Conservation (phyloP, 2,329 filamentous ascomycete genomes). For the Diaporthe sp. region DNA sequence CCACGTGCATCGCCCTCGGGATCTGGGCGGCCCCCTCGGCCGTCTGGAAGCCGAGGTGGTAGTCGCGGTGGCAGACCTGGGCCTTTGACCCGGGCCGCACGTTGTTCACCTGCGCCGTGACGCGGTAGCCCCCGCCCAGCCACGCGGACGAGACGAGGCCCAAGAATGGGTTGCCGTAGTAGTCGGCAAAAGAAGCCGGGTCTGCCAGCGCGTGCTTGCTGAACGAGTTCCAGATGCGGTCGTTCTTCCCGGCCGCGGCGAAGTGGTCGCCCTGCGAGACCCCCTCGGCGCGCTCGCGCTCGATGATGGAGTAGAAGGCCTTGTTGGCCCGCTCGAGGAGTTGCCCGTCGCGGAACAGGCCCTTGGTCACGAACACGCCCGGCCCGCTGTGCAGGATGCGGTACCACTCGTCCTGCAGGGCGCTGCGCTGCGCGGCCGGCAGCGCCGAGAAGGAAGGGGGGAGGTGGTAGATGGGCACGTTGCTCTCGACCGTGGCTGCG, state of each 20-base stretch:
- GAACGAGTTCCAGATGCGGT: conserved; percentile 75
- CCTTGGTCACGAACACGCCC: conserved; percentile 67
- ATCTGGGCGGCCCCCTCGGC: conserved; percentile 55
- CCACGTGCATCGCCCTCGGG: conserved; percentile 63
- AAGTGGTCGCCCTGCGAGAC: conserved; percentile 68
- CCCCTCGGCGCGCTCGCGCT: conserved; percentile 48
- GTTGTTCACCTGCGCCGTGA: conserved; percentile 72
- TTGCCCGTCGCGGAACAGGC: conserved; percentile 56
- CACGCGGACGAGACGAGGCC: conserved; percentile 62
- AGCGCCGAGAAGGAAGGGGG: conserved; percentile 45
- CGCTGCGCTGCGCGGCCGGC: conserved; percentile 38
- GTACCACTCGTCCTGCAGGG: conserved; percentile 70
- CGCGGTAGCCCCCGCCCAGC: conserved; percentile 68
- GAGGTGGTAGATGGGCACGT: conserved; percentile 67
- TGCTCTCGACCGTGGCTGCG: conserved; percentile 54
- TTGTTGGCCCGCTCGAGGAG: conserved; percentile 58
- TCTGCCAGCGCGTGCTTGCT: conserved; percentile 67
- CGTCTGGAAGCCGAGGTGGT: conserved; percentile 72
- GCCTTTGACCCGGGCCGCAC: conserved; percentile 68
- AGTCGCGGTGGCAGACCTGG: conserved; percentile 70
- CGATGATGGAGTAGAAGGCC: conserved; percentile 61
- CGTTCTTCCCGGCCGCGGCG: conserved; percentile 63
- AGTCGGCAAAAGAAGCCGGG: conserved; percentile 62
- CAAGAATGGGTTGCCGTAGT: conserved; percentile 71
- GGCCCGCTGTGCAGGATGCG: conserved; percentile 66